Evolutionary conservation across 1,284 basidiomycete genomes (phyloP).

Genomic region (Ustilago lituana): DNA sequence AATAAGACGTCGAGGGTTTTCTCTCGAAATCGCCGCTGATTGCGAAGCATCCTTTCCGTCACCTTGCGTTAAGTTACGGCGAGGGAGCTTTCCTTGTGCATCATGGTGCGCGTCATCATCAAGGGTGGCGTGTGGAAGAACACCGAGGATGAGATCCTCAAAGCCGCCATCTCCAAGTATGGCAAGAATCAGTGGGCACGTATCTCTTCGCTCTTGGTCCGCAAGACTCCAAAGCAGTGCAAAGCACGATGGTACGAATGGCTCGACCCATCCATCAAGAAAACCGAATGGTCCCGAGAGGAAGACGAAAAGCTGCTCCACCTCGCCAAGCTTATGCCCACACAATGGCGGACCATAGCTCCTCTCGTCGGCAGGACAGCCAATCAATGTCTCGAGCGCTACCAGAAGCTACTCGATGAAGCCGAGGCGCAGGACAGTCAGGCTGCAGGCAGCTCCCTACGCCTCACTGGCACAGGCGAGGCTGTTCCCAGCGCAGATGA

Average conservation of each 20-base stretch:
- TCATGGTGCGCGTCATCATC: constrained; percentile 65
- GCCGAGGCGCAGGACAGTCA: constrained; percentile 72
- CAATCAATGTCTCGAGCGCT: constrained; percentile 96
- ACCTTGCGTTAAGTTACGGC: too few relatives aligned
- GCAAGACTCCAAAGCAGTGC: constrained; percentile 99
- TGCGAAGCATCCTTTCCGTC: too few relatives aligned
- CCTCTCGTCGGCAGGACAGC: constrained; percentile 99
- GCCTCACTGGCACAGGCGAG: constrained; percentile 80
- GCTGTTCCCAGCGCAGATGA: constrained; percentile 90
- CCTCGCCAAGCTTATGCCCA: constrained; percentile 98
- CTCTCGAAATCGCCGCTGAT: too few relatives aligned
- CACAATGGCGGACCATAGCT: constrained; percentile 99
- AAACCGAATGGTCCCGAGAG: constrained; percentile 84
- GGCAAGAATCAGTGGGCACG: constrained; percentile 78
- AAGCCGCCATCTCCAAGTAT: constrained; percentile 67
- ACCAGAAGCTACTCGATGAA: constrained; percentile 96
- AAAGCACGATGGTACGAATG: constrained; percentile 99
- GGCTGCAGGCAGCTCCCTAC: constrained; percentile 66
- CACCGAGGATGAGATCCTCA: constrained; percentile 67
- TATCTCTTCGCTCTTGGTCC: constrained; percentile 94
- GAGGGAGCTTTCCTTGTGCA: constrained; percentile 1
- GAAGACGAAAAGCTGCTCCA: constrained; percentile 99
- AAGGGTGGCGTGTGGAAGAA: constrained; percentile 68
- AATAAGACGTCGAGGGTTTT: too few relatives aligned
- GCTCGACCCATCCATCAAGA: constrained; percentile 99